phyloP scores from a whole-genome alignment of 2,329 filamentous ascomycete genomes.

The Blastomyces gilchristii region DNA sequence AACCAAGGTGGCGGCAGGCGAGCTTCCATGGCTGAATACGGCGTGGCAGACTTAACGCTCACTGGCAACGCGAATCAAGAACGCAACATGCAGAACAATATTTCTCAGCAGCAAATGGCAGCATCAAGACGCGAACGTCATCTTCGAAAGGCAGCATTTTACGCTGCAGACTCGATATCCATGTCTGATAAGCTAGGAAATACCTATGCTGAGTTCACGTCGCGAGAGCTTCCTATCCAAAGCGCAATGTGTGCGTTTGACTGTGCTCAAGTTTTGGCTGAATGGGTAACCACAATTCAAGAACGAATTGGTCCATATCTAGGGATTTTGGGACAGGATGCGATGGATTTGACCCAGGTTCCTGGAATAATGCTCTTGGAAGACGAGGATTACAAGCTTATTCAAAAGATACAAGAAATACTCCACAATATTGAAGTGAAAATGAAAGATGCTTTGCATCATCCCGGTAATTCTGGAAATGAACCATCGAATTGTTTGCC shows the following conservation, averaged over 20 bases:
- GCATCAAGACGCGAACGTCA: slow-evolving; percentile 70
- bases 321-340: slow-evolving; percentile 73
- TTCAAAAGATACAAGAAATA: slow-evolving; percentile 73
- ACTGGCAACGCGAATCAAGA: slow-evolving; percentile 29
- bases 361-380: slow-evolving; percentile 84
- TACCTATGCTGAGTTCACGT: slow-evolving; percentile 73
- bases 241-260: slow-evolving; percentile 89
- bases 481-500: slow-evolving; percentile 45
- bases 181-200: slow-evolving; percentile 81
- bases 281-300: slow-evolving; percentile 89
- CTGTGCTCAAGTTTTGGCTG: slow-evolving; percentile 83
- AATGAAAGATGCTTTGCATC: slow-evolving; percentile 52
- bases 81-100: slow-evolving; percentile 22
- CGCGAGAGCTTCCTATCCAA: slow-evolving; percentile 77
- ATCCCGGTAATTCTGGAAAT: slow-evolving; percentile 6
- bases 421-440: slow-evolving; percentile 68
- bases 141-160: slow-evolving; percentile 86
- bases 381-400: slow-evolving; percentile 77
- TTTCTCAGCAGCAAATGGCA: slow-evolving; percentile 23
- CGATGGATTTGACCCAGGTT: slow-evolving; percentile 67
- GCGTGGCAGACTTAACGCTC: slow-evolving; percentile 29
- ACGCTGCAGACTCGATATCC: slow-evolving; percentile 80
- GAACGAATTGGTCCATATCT: slow-evolving; percentile 86
- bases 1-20: slow-evolving; percentile 20
- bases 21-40: slow-evolving; percentile 29